phyloP scores from a whole-genome alignment of 768 basidiomycete genomes.

The Hypsizygus marmoreus region DNA sequence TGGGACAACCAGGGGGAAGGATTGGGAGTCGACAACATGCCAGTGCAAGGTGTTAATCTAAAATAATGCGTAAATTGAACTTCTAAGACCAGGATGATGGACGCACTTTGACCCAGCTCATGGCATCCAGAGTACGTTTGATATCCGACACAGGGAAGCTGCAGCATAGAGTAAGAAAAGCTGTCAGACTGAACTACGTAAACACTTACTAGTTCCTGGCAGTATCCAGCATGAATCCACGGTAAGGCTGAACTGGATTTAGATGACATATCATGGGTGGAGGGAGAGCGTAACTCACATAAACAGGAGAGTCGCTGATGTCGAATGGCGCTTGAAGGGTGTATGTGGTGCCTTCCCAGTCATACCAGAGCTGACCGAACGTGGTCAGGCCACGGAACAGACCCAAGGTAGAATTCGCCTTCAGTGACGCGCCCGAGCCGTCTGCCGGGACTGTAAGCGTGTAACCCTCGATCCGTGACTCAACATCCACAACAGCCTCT shows the following conservation, averaged over 20 bases:
- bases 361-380: constrained; percentile 72
- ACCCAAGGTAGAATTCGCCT: constrained; percentile 67
- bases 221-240: constrained; percentile 82
- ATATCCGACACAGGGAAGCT: constrained; percentile 67
- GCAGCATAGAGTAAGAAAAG: constrained; percentile 5
- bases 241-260: constrained; percentile 55
- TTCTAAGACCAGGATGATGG: constrained; percentile 26
- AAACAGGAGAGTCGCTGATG: constrained; percentile 65
- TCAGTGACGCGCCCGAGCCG: constrained; percentile 55
- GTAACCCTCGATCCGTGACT: constrained; percentile 64
- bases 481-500: constrained; percentile 52
- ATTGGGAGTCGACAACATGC: constrained; percentile 84
- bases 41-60: constrained; percentile 81
- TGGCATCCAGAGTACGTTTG: constrained; percentile 71
- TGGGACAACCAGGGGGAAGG: constrained; percentile 71
- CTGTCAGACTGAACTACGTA: background rate
- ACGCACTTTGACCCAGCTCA: constrained; percentile 71
- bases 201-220: constrained; percentile 65
- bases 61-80: background rate
- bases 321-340: constrained; percentile 56
- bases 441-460: constrained; percentile 55
- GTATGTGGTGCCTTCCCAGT: constrained; percentile 51
- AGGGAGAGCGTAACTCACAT: constrained; percentile 45
- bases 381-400: constrained; percentile 75
- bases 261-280: background rate